Conservation (phyloP, 1,284 basidiomycete genomes). For the Xerocomus nothofagi region DNA sequence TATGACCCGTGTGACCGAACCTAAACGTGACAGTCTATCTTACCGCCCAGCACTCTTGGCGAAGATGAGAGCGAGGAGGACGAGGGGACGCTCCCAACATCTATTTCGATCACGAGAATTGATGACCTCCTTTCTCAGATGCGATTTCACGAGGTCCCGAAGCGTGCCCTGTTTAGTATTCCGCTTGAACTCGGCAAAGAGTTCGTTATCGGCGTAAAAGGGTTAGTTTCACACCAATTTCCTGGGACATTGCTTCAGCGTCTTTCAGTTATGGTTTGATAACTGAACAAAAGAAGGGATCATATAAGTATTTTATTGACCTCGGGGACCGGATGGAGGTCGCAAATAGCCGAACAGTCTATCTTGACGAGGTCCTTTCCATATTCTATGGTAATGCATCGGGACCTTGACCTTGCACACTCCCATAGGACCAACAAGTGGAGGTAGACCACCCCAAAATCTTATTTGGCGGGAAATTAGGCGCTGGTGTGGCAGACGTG, state of each 20-base stretch:
- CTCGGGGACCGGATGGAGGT: conserved; percentile 77
- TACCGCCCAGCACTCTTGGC: conserved; percentile 55
- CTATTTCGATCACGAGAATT: conserved; percentile 68
- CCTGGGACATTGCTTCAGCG: conserved; percentile 7
- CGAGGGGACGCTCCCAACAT: conserved; percentile 55
- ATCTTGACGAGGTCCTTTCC: conserved; percentile 69
- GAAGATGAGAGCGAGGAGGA: conserved; percentile 48
- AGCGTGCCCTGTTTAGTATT: conserved; percentile 83
- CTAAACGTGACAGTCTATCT: conserved; percentile 48
- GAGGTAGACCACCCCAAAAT: conserved; percentile 60
- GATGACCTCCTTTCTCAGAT: conserved; percentile 83
- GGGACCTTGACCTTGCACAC: conserved; percentile 18
- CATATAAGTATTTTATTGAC: conserved; percentile 80
- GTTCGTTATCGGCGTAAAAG: conserved; percentile 88
- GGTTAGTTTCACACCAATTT: conserved; percentile 48
- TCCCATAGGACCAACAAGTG: conserved; percentile 53
- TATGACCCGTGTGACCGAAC: conserved; percentile 9
- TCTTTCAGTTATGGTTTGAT: conserved; percentile 76
- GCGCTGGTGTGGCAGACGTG: conserved; percentile 44
- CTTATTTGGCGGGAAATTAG: conserved; percentile 62
- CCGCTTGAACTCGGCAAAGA: conserved; percentile 80
- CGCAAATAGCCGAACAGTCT: conserved; percentile 65
- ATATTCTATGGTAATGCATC: not conserved
- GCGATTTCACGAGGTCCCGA: conserved; percentile 83
- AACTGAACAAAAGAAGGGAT: conserved; percentile 80